These are phyloP conservation scores for Pseudopyrenochaeta lycopersici DNA, from an alignment of 2,329 filamentous ascomycete genomes.

Conservation along the genomic window DNA sequence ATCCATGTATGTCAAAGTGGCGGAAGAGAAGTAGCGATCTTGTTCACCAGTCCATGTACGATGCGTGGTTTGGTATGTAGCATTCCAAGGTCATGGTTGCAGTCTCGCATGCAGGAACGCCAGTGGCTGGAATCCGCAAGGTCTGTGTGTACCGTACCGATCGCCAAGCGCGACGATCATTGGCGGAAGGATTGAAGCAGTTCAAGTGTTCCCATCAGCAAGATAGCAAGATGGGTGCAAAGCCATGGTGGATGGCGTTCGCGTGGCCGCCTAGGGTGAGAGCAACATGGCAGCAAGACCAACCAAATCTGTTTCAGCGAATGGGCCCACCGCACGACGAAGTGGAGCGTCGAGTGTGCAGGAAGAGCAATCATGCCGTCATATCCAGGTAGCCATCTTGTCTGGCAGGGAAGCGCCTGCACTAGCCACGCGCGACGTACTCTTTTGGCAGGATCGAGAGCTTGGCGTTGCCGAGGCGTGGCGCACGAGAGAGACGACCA, in stretches of 20 bases:
- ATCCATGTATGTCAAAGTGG: too few relatives aligned
- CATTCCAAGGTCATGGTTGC: too few relatives aligned
- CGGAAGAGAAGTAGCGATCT: too few relatives aligned
- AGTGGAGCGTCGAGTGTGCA: background rate
- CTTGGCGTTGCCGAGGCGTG: background rate
- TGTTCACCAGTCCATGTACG: too few relatives aligned
- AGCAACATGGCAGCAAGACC: conserved; percentile 1
- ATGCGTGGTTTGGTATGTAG: too few relatives aligned
- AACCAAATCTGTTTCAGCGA: background rate
- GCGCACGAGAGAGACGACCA: background rate
- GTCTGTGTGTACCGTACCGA: too few relatives aligned
- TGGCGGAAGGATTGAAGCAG: too few relatives aligned
- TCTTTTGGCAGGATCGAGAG: background rate
- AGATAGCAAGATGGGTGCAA: too few relatives aligned
- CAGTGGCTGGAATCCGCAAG: too few relatives aligned
- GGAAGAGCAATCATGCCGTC: conserved; percentile 12
- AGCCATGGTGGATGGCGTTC: conserved; percentile 5
- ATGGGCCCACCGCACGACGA: conserved; percentile 8
- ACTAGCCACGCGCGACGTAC: background rate
- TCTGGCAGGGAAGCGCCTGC: background rate
- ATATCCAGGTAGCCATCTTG: background rate
- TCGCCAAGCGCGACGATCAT: too few relatives aligned
- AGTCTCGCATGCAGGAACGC: too few relatives aligned
- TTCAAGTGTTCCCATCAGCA: too few relatives aligned
- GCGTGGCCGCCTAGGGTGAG: background rate